Conservation (phyloP, 2,329 filamentous ascomycete genomes). For the Aspergillus pseudonomiae region DNA sequence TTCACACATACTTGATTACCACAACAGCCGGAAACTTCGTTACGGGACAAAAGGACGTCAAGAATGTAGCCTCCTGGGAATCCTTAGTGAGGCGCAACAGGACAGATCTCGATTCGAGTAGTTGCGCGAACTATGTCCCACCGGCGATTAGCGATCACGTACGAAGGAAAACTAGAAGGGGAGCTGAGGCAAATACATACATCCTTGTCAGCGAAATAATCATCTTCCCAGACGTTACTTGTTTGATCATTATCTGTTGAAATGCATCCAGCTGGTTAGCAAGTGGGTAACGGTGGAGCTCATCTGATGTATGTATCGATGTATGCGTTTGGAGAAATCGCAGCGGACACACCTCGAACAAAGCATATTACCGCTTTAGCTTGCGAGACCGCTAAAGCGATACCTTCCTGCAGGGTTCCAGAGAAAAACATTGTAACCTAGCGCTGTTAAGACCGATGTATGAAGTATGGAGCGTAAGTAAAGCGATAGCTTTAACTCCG, state of each 20-base stretch:
- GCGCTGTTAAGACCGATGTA: no score
- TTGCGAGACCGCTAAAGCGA: slow-evolving; percentile 72
- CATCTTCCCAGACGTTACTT: slow-evolving; percentile 72
- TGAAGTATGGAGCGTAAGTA: neutral
- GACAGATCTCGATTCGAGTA: slow-evolving; percentile 66
- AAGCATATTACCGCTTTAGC: slow-evolving; percentile 83
- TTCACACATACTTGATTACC: slow-evolving; percentile 67
- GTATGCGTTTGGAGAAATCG: neutral
- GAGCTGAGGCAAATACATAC: slow-evolving; percentile 41
- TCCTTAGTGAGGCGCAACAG: slow-evolving; percentile 70
- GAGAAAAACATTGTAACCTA: slow-evolving; percentile 71
- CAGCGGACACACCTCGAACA: slow-evolving; percentile 64
- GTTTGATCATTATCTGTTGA: slow-evolving; percentile 67
- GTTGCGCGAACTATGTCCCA: slow-evolving; percentile 53
- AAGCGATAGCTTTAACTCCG: neutral
- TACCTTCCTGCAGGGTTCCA: slow-evolving; percentile 79
- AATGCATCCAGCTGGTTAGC: slow-evolving; percentile 14
- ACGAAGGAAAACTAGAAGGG: neutral
- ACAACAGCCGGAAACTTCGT: slow-evolving; percentile 76
- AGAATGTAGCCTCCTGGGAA: slow-evolving; percentile 78
- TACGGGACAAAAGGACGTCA: slow-evolving; percentile 82
- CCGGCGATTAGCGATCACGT: neutral
- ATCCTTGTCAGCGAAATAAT: slow-evolving; percentile 60
- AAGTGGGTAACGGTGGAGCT: slow-evolving; percentile 7
- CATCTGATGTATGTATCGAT: neutral